A percentile compares a stretch with the other conserved stretches of the same genome.
Conservation (phyloP, 2,329 filamentous ascomycete species). For the Penicillium sp. region DNA sequence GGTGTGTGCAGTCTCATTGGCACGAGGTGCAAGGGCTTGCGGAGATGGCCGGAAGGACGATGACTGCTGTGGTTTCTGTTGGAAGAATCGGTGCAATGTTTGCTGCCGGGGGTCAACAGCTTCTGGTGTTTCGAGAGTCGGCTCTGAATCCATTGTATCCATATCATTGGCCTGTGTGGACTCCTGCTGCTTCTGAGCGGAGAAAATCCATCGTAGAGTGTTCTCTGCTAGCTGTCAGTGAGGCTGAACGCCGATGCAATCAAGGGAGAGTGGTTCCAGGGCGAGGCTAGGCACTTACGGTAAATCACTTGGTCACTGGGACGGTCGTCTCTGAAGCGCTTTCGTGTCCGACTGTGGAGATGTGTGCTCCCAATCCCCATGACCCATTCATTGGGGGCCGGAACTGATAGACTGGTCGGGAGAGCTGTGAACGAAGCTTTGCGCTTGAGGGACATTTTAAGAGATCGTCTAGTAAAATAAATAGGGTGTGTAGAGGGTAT, state of each 20-base stretch:
- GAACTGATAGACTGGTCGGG: constrained; percentile 29
- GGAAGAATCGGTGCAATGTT: constrained; percentile 42
- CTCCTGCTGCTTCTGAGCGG: constrained; percentile 37
- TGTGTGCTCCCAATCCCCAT: constrained; percentile 38
- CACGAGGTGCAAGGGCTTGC: constrained; percentile 23
- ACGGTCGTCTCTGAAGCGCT: constrained; percentile 57
- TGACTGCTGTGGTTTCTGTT: constrained; percentile 21
- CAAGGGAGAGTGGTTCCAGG: not conserved
- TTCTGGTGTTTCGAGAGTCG: constrained; percentile 25
- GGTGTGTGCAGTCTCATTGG: constrained; percentile 18
- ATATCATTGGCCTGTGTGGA: constrained; percentile 13
- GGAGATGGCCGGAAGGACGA: constrained; percentile 19
- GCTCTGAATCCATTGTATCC: constrained; percentile 27
- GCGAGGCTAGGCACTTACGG: constrained; percentile 40
- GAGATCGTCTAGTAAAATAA: not conserved
- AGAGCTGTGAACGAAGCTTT: constrained; percentile 55
- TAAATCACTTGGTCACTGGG: constrained; percentile 57
- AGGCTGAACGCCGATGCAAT: not conserved
- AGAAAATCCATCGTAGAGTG: constrained; percentile 44
- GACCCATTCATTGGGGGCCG: constrained; percentile 23
- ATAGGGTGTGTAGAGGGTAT: not conserved
- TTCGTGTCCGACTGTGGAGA: constrained; percentile 57
- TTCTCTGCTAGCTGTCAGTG: constrained; percentile 36
- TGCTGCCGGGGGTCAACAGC: constrained; percentile 40
- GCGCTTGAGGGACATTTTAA: constrained; percentile 57